Conservation (phyloP, 2,329 filamentous ascomycete species). For the Hortaea werneckii region DNA sequence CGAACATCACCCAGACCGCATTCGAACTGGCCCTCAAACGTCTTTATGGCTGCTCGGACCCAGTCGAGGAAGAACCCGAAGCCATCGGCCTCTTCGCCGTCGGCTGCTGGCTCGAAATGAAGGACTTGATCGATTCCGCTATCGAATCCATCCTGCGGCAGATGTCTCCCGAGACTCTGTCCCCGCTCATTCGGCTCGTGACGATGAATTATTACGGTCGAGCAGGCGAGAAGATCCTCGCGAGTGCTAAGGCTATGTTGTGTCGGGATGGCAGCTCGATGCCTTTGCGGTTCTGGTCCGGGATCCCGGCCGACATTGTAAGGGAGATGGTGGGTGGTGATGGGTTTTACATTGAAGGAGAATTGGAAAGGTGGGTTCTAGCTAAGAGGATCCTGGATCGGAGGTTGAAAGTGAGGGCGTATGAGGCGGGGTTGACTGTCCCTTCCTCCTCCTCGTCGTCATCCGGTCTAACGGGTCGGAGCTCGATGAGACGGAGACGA, state of each 20-base stretch:
- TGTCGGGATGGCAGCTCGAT: conserved; percentile 49
- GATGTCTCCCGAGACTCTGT: conserved; percentile 41
- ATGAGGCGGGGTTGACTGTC: conserved; percentile 39
- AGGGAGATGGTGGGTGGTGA: conserved; percentile 50
- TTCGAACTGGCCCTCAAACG: conserved; percentile 47
- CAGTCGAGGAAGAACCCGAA: conserved; percentile 41
- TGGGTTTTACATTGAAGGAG: conserved; percentile 48
- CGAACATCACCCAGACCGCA: conserved; percentile 41
- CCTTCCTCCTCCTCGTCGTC: conserved; percentile 21
- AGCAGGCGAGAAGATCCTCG: conserved; percentile 44
- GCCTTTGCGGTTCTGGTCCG: conserved; percentile 45
- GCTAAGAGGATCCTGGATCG: conserved; percentile 45
- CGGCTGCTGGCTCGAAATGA: conserved; percentile 49
- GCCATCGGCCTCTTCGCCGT: conserved; percentile 47
- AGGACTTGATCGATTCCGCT: conserved; percentile 43
- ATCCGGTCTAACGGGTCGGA: too few relatives aligned
- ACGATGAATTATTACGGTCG: conserved; percentile 47
- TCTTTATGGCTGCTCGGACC: conserved; percentile 42
- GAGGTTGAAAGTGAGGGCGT: conserved; percentile 36
- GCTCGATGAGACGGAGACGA: conserved; percentile 13
- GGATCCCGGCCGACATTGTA: conserved; percentile 47
- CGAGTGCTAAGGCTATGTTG: conserved; percentile 49
- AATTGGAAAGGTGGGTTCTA: conserved; percentile 49
- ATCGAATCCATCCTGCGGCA: conserved; percentile 46
- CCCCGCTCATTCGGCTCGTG: conserved; percentile 42